Evolutionary conservation across 352 stramenopile species (phyloP).

Genomic region (Phytophthora sansomeana): DNA sequence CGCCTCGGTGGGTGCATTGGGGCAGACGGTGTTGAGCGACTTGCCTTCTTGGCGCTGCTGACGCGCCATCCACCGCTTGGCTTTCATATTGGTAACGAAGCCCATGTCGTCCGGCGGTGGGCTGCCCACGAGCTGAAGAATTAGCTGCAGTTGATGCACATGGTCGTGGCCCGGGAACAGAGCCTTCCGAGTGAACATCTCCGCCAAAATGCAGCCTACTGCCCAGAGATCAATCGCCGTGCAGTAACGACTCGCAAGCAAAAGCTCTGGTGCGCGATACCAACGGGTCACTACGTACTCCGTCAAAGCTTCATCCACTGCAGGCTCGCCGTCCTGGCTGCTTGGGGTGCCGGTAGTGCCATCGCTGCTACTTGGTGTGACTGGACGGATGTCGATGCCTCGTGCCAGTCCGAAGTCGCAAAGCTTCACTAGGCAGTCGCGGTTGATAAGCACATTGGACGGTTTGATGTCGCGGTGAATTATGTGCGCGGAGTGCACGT

Average conservation of each 20-base stretch:
- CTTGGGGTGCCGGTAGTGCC: conserved; percentile 33
- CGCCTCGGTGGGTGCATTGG: conserved; percentile 60
- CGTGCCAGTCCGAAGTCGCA: conserved; percentile 92
- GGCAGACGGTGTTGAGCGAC: conserved; percentile 55
- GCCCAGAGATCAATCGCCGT: conserved; percentile 96
- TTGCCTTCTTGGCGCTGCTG: conserved; percentile 73
- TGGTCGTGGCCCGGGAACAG: conserved; percentile 87
- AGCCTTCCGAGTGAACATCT: conserved; percentile 94
- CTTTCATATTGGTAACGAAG: conserved; percentile 87
- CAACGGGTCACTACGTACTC: conserved; percentile 96
- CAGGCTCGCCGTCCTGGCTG: conserved; percentile 45
- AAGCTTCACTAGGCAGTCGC: conserved; percentile 90
- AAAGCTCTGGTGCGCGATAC: conserved; percentile 94
- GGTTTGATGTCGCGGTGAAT: conserved; percentile 96
- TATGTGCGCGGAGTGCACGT: conserved; percentile 90
- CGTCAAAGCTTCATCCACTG: conserved; percentile 68
- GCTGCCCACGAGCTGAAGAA: conserved; percentile 77
- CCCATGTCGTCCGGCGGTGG: conserved; percentile 68
- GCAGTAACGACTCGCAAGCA: conserved; percentile 96
- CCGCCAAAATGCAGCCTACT: conserved; percentile 98
- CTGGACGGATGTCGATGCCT: conserved; percentile 58
- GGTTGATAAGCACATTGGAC: conserved; percentile 96
- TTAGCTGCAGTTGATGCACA: conserved; percentile 92
- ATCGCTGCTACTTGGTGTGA: conserved; percentile 35
- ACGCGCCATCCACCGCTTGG: conserved; percentile 83